These are phyloP conservation scores for Pyrus betulifolia DNA, from an alignment of 306 rosid species.

Conservation along the genomic window DNA sequence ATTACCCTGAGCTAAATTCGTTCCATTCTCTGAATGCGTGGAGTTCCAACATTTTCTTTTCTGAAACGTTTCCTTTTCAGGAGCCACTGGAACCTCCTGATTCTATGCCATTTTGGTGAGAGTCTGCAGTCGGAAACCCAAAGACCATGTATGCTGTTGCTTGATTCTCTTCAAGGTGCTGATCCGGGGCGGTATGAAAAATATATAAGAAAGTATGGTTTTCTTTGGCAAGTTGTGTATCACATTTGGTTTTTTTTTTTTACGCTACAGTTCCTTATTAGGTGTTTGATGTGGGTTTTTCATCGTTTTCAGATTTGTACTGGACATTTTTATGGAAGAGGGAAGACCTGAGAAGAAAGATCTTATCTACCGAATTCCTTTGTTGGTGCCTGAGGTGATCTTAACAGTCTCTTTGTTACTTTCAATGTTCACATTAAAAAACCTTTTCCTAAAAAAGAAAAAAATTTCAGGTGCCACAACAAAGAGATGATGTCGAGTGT, in stretches of 20 bases:
- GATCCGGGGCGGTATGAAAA: constrained; percentile 65
- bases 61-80: constrained; percentile 29
- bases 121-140: constrained; percentile 30
- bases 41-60: constrained; percentile 4
- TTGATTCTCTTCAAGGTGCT: constrained; percentile 62
- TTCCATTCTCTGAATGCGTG: neutral
- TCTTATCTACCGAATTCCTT: constrained; percentile 39
- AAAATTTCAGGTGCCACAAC: constrained; percentile 64
- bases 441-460: neutral
- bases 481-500: constrained; percentile 61
- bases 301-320: constrained; percentile 46
- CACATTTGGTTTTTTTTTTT: neutral
- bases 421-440: neutral
- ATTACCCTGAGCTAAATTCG: neutral
- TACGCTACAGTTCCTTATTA: neutral
- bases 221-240: constrained; percentile 2
- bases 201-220: constrained; percentile 53
- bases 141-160: constrained; percentile 63
- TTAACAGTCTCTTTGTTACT: neutral
- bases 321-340: constrained; percentile 45
- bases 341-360: constrained; percentile 37
- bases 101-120: constrained; percentile 68
- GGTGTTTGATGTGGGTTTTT: neutral
- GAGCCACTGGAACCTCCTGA: constrained; percentile 78
- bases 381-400: constrained; percentile 53